Conservation (phyloP, 2,329 filamentous ascomycete species). For the Alternaria sp. region DNA sequence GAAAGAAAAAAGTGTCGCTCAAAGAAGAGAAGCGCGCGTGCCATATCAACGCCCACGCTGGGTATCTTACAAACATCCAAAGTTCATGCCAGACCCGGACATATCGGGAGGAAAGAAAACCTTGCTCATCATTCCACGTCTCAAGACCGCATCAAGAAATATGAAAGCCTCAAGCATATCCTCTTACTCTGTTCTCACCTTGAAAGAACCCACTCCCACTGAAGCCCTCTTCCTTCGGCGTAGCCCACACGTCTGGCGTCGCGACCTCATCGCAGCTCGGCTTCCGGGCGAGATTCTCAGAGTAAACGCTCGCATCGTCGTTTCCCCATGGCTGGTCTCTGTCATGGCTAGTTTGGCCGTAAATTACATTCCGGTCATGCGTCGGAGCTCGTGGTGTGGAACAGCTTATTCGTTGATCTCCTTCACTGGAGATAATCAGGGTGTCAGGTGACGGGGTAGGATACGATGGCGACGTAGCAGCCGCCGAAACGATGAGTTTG, state of each 20-base stretch:
- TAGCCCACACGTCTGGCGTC: constrained; percentile 48
- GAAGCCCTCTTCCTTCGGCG: constrained; percentile 50
- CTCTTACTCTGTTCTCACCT: constrained; percentile 3
- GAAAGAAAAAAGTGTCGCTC: neutral
- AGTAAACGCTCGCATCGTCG: constrained; percentile 22
- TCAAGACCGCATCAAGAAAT: constrained; percentile 2
- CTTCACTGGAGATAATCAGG: constrained; percentile 30
- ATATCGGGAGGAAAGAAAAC: constrained; percentile 6
- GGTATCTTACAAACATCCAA: constrained; percentile 26
- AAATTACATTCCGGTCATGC: constrained; percentile 3
- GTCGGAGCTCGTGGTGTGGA: constrained; percentile 38
- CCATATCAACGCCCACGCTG: constrained; percentile 15
- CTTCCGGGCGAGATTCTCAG: constrained; percentile 19
- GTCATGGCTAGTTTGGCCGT: neutral
- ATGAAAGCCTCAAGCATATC: constrained; percentile 11
- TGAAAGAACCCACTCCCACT: constrained; percentile 37
- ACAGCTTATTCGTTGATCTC: constrained; percentile 33
- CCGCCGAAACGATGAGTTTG: constrained; percentile 36
- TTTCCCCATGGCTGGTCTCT: constrained; percentile 6
- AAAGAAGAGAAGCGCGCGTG: constrained; percentile 6
- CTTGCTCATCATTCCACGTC: constrained; percentile 5
- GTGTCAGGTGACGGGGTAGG: constrained; percentile 48
- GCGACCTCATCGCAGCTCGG: constrained; percentile 34
- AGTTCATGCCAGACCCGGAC: constrained; percentile 1
- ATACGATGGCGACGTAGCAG: constrained; percentile 35